Evolutionary conservation across 257 asterid species (phyloP).

Genomic region (Asclepias syriaca): DNA sequence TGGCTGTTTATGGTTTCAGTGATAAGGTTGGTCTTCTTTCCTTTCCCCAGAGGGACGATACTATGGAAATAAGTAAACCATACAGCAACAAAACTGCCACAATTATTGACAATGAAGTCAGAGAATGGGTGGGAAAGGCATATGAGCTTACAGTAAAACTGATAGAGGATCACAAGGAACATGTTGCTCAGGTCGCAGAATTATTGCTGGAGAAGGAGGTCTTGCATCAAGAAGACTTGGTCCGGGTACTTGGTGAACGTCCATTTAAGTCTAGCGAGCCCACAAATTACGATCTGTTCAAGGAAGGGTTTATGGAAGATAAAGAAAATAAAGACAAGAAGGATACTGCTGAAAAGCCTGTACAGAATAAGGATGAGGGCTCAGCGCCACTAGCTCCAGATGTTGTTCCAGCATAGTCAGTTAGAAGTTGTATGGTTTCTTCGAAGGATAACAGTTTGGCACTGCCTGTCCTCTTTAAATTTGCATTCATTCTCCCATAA

Average conservation of each 20-base stretch:
- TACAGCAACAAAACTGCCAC: conserved; percentile 87
- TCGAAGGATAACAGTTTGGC: conserved; percentile 13
- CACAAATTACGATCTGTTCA: conserved; percentile 64
- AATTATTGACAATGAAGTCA: conserved; percentile 67
- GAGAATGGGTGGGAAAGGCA: conserved; percentile 74
- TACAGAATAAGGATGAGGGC: conserved; percentile 37
- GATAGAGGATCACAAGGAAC: conserved; percentile 68
- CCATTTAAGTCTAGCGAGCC: conserved; percentile 58
- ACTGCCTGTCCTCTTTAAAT: conserved; percentile 10
- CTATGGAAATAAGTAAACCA: conserved; percentile 52
- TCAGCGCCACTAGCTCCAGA: conserved; percentile 46
- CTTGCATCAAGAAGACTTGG: conserved; percentile 77
- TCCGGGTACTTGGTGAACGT: conserved; percentile 57
- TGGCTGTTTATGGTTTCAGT: conserved; percentile 80
- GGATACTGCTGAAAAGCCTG: conserved; percentile 21
- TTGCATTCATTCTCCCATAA: conserved; percentile 7
- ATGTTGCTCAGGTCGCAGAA: conserved; percentile 64
- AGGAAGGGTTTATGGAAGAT: conserved; percentile 50
- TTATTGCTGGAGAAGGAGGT: conserved; percentile 77
- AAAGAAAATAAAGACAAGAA: conserved; percentile 20
- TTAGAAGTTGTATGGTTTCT: conserved; percentile 6
- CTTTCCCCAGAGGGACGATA: conserved; percentile 55
- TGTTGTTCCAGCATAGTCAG: conserved; percentile 33
- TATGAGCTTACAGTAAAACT: conserved; percentile 54
- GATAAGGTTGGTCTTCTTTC: conserved; percentile 83